Evolutionary conservation across 768 basidiomycete genomes (phyloP), one percentile per base, ranked within the genome.

Genomic region (Serendipita vermifera): DNA sequence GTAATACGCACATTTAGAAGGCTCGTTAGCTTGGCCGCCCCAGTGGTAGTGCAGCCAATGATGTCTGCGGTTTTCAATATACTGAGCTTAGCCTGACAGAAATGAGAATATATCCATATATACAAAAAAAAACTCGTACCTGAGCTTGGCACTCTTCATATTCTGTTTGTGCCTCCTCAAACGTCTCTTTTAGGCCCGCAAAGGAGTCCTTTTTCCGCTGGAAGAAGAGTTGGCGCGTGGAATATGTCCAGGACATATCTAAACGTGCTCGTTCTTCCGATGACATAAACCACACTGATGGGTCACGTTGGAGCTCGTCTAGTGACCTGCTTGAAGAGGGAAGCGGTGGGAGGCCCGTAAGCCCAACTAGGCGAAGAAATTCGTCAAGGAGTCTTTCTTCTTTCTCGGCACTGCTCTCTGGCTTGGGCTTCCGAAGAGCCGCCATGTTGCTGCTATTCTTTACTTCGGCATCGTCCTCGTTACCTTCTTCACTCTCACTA

Each of bases 1-100:
- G 11, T 17, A n/a, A 0, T 61, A 59, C 68, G 32, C 38, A 81
- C 83, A 66, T 70, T 77, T 20, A 87, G 65, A 2, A 87, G 69
- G 0, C 74, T 72, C 0, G 75, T 70, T 7, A 85, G 67, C 55
- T 83, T 85, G 0, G 85, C 83, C 1, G 85, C 85, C 41, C 83
- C 84, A 20, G 80, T 86, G 0, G 85, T 87, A 0, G 86, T 89
- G 59, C 84, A 86, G 4, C 82, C 87, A 41, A 87, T 77, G 17
- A 89, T 72, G 62, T 85, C 77, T 0, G 77, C 72, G 4, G 71
- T 65, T 31, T 66, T 64, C 4, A 89, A 69, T 4, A 88, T 66
- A 3, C 72, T 71, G 0, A 80, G 75, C 9, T 80, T 74, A 48
- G 71, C 67, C 85, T 87, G 60, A 22, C 54, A 5, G 6, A n/a